Evolutionary conservation across 352 stramenopile genomes (phyloP), one percentile per base, ranked within the genome.

Genomic region (Phytophthora pinifolia): DNA sequence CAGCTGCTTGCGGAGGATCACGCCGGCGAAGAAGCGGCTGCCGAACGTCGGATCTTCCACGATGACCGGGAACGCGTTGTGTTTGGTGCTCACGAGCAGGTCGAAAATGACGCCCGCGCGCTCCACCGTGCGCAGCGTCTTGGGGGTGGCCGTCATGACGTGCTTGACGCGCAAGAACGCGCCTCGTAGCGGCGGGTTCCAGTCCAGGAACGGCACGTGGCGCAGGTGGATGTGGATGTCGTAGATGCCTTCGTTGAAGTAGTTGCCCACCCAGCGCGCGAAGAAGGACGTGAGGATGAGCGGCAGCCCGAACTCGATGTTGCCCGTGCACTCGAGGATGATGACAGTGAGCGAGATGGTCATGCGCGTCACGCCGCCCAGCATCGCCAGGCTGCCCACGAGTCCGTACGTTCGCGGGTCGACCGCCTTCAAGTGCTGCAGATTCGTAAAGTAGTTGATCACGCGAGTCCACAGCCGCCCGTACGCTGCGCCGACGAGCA

Each of bases 171-270:
- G 73, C 43, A 94, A 54, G 51, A 86, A 90, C 0, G 72, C 76
- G 7, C 83, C 79, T 18, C 72, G 70, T 17, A 89, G 46, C 35
- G 83, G 76, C 22, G 83, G 79, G 35, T 88, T 78, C 79, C 79
- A 91, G 46, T 94, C 83, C 9, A 94, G 57, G 51, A 94, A 94
- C 18, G 83, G 83, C 12, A 85, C 72, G 34, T 79, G 79, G 7
- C 78, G 97, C 20, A 99, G 70, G 47, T 98, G 87, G 61, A 99
- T 99, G 58, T 99, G 95, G 54, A 98, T 98, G 68, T 99, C 97
- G 78, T 99, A 99, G 38, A 99, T 89, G 15, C 96, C 96, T 70
- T 99, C 94, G 67, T 99, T 99, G 70, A 99, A 99, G 35, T 98
- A 86, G 72, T 99, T 99, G 20, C 97, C 97, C 18, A 98, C 97